Percentiles rank a stretch among this genome's conserved stretches.
Evolutionary conservation across 148 eudicot species (phyloP).

Genomic region (Drosera capensis): DNA sequence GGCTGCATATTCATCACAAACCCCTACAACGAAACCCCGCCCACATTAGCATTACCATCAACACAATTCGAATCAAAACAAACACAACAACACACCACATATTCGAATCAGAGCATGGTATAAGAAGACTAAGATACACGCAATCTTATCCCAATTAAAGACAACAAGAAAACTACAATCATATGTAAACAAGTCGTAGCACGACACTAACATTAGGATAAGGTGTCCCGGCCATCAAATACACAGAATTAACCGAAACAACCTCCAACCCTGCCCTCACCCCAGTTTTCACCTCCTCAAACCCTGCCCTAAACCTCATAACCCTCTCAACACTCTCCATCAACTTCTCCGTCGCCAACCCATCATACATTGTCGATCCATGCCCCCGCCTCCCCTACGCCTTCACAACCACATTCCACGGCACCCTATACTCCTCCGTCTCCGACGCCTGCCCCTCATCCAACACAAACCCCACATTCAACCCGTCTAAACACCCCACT

Average conservation of each 20-base stretch:
- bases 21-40: constrained; percentile 43
- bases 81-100: neutral
- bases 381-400: constrained; percentile 63
- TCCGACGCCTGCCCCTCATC: constrained; percentile 83
- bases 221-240: constrained; percentile 59
- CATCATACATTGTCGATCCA: constrained; percentile 67
- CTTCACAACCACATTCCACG: constrained; percentile 65
- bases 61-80: constrained; percentile 3
- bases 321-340: constrained; percentile 68
- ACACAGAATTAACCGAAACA: constrained; percentile 74
- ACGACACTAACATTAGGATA: constrained; percentile 30
- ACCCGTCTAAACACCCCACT: constrained; percentile 34
- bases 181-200: too few relatives aligned
- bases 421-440: constrained; percentile 60
- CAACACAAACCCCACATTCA: constrained; percentile 63
- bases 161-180: neutral
- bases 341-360: constrained; percentile 70
- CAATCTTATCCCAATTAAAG: constrained; percentile 2
- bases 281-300: constrained; percentile 67
- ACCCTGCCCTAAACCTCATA: constrained; percentile 47
- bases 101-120: too few relatives aligned
- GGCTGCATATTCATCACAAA: constrained; percentile 98
- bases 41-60: too few relatives aligned
- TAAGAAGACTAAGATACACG: too few relatives aligned
- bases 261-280: constrained; percentile 51